Percentiles rank a stretch among this genome's conserved stretches.
phyloP scores from a whole-genome alignment of 192 early-diverging fungal species.

The Umbelopsis sp. region DNA sequence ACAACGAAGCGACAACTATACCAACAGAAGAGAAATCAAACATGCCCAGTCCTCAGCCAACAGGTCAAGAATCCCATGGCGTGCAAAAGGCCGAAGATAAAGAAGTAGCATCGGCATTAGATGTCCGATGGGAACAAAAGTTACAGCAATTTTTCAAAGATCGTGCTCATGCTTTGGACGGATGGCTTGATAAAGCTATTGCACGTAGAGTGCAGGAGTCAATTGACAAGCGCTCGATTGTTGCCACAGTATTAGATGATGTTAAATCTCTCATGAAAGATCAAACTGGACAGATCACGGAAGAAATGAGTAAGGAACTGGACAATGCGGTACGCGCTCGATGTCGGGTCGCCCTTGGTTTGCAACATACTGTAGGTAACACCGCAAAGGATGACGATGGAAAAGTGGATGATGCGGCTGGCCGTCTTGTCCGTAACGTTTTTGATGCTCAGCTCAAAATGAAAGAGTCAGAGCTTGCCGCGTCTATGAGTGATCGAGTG shows the following conservation, averaged over 20 bases:
- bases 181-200: conserved; percentile 15
- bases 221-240: background rate
- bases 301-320: background rate
- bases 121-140: conserved; percentile 9
- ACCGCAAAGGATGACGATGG: background rate
- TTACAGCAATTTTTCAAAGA: conserved; percentile 13
- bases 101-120: background rate
- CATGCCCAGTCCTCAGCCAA: conserved; percentile 9
- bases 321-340: conserved; percentile 1
- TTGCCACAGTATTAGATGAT: background rate
- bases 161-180: conserved; percentile 8
- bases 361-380: background rate
- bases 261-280: background rate
- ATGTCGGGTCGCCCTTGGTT: conserved; percentile 4
- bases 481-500: background rate
- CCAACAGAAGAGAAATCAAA: background rate
- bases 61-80: background rate
- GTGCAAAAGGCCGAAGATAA: background rate
- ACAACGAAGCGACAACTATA: background rate
- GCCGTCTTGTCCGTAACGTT: conserved; percentile 5
- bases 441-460: conserved; percentile 4
- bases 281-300: background rate
- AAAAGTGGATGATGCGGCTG: conserved; percentile 12
- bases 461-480: background rate
- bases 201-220: conserved; percentile 2